Conservation (phyloP, 225 moss, liverwort and hornwort species). For the Physcomitrium patens region DNA sequence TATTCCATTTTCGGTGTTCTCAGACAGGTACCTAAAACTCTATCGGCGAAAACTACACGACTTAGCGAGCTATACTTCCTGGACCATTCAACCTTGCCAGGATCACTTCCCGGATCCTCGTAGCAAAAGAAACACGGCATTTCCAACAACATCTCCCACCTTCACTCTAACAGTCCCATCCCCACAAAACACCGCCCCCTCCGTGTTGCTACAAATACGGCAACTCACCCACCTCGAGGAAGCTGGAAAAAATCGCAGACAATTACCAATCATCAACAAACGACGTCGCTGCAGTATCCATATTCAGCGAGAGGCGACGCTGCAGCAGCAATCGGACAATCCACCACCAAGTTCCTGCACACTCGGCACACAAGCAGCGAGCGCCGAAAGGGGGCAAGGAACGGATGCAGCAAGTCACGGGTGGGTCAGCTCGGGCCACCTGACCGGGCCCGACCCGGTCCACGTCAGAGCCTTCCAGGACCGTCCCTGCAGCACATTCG, state of each 20-base stretch:
- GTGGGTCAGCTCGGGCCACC: background rate
- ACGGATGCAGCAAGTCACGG: background rate
- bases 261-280: background rate
- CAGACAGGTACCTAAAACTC: background rate
- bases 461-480: background rate
- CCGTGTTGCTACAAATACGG: background rate
- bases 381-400: background rate
- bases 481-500: background rate
- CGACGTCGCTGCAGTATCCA: background rate
- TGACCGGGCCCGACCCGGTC: background rate
- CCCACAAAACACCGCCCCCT: background rate
- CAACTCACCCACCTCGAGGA: constrained; percentile 27
- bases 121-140: background rate
- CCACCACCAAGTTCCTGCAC: background rate
- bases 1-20: background rate
- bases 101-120: background rate
- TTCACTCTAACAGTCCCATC: background rate
- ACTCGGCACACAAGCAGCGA: background rate
- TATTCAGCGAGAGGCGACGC: background rate
- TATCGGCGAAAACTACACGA: background rate
- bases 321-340: constrained; percentile 11
- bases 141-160: background rate
- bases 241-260: background rate
- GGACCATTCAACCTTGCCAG: constrained; percentile 11
- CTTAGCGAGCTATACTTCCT: background rate